Percentiles rank a stretch among this genome's conserved stretches.
Conservation (phyloP, 1,284 basidiomycete species). For the Puccinia brachypodii region DNA sequence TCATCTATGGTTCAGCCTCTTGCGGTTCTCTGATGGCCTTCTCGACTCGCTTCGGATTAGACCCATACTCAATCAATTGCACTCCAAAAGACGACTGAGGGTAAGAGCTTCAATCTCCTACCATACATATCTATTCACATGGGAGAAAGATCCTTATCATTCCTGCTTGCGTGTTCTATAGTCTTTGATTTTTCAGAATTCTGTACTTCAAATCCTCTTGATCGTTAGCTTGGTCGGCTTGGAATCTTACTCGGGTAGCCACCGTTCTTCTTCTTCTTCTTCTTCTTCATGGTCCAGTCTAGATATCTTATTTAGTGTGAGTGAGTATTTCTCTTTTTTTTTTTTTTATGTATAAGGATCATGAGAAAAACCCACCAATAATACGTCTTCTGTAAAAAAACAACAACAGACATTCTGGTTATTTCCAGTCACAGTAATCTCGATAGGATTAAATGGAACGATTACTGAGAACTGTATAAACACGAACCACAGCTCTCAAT, state of each 20-base stretch:
- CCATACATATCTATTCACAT: neutral
- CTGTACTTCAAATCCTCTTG: neutral
- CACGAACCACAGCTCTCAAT: neutral
- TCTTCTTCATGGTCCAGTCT: conserved; percentile 4
- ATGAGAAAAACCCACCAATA: too few relatives aligned
- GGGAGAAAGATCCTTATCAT: neutral
- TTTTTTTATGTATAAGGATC: neutral
- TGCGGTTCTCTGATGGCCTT: neutral
- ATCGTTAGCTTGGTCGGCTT: conserved; percentile 4
- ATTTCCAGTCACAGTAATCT: neutral
- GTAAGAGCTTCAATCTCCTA: neutral
- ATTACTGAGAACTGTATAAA: neutral
- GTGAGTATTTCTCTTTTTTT: neutral
- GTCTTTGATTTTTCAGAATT: conserved; percentile 4
- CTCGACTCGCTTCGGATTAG: neutral
- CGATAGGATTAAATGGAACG: neutral
- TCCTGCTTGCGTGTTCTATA: too few relatives aligned
- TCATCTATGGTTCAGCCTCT: neutral
- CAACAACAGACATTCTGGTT: conserved; percentile 17
- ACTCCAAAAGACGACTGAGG: neutral
- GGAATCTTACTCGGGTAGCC: neutral
- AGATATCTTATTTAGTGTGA: conserved; percentile 4
- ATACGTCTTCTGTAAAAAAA: too few relatives aligned
- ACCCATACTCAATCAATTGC: neutral
- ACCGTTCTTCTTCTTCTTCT: neutral